Evolutionary conservation across 2,329 filamentous ascomycete genomes (phyloP), one percentile per base, ranked within the genome.

Genomic region (Periconia sp.): DNA sequence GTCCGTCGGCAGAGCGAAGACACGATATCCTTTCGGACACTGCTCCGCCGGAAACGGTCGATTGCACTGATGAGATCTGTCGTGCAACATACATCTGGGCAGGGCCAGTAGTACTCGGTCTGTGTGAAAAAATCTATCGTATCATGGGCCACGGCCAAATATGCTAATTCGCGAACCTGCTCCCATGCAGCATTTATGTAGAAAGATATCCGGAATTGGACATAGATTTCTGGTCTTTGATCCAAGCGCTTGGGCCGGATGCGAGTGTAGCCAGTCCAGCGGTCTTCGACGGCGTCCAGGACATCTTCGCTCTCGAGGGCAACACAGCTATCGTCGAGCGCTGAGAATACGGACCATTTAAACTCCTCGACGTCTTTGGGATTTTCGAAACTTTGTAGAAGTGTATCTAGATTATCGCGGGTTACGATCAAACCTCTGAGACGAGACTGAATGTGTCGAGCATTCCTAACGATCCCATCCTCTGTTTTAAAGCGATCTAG

Each of bases 171-270:
- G 11, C 46, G 37, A 35, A 50, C 33, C 15, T 35, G 42, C 18
- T 43, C 34, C 46, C 46, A 50, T 4, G 25, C 21, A 17, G 38
- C 16, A 30, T 43, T 35, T 4, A 40, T 46, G 17, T 33, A 46
- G 24, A 26, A 50, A 21, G 46, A 50, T n/a, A 50, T 18, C 23
- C 39, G 42, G 23, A 50, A 36, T 33, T 50, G 46, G 4, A 28
- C 42, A 25, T 42, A 46, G n/a, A 50, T 24, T n/a, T 31, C 40
- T 24, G 18, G 3, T 16, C 17, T 28, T 15, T 24, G 15, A 22
- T 17, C 17, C n/a, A 17, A 10, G 25, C 15, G 25, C 10, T 18
- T 35, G n/a, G 13, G 18, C n/a, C 21, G 26, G 10, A 19, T 19
- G 12, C 34, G 12, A 2, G 23, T 10, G 15, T 39, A 11, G 7